These are phyloP conservation scores for Isoetes engelmannii DNA, from an alignment of 83 land plant genomes.

Conservation along the genomic window DNA sequence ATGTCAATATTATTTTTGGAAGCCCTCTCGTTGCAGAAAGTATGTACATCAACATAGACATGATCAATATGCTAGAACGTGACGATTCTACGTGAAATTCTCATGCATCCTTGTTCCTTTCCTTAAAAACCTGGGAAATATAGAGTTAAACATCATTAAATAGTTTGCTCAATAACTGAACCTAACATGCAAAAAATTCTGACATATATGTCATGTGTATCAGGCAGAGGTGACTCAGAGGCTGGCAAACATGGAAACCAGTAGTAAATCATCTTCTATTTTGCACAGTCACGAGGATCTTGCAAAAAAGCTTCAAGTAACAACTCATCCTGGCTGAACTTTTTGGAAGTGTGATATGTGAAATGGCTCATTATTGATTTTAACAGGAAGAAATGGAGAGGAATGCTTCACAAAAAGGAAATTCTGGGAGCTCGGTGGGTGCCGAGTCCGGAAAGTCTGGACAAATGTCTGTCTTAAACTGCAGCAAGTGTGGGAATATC, in stretches of 20 bases:
- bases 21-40: not conserved
- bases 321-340: not conserved
- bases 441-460: constrained; percentile 10
- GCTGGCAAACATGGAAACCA: constrained; percentile 63
- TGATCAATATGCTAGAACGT: not conserved
- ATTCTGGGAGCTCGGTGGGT: constrained; percentile 4
- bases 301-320: constrained; percentile 84
- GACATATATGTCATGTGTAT: not conserved
- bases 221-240: constrained; percentile 93
- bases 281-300: constrained; percentile 80
- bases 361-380: not conserved
- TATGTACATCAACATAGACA: not conserved
- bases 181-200: no score
- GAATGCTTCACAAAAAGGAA: constrained; percentile 26
- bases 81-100: no score
- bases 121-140: no score
- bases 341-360: not conserved
- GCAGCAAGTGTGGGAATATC: constrained; percentile 32
- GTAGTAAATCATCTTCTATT: constrained; percentile 37
- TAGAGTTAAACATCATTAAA: no score
- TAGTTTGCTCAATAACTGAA: no score
- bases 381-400: constrained; percentile 38
- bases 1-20: constrained; percentile 9
- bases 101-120: no score
- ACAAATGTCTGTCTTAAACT: constrained; percentile 25